Conservation (phyloP, 768 basidiomycete genomes). For the Lactifluus volemus region DNA sequence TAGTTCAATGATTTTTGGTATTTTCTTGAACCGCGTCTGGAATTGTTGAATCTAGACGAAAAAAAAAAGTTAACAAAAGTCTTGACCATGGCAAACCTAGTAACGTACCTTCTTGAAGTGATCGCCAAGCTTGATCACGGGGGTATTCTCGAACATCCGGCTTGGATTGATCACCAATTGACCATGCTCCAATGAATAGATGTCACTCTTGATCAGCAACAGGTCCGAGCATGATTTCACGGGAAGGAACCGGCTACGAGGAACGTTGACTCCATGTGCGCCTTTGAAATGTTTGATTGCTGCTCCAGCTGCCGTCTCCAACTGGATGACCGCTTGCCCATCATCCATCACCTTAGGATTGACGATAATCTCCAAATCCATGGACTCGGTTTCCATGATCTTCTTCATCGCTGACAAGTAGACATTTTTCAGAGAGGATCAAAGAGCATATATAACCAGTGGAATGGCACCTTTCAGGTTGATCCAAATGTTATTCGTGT, state of each 20-base stretch:
- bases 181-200: conserved; percentile 86
- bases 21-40: conserved; percentile 93
- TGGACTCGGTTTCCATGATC: conserved; percentile 75
- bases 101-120: conserved; percentile 84
- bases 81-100: background rate
- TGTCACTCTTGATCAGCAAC: conserved; percentile 84
- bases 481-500: conserved; percentile 79
- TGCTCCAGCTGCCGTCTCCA: conserved; percentile 66
- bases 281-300: conserved; percentile 91
- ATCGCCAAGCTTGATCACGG: conserved; percentile 95
- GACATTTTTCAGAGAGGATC: background rate
- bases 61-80: background rate
- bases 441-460: background rate
- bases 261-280: conserved; percentile 91
- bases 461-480: conserved; percentile 51
- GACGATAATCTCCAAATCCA: conserved; percentile 94
- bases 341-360: conserved; percentile 85
- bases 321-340: conserved; percentile 72
- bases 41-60: conserved; percentile 63
- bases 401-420: conserved; percentile 65
- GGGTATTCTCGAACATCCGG: conserved; percentile 78
- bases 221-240: conserved; percentile 85
- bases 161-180: conserved; percentile 77
- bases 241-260: conserved; percentile 88
- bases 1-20: conserved; percentile 82